Percentiles rank a stretch among this genome's conserved stretches.
These are phyloP conservation scores for Prunus yedoensis DNA, from an alignment of 331 rosid species.

Conservation along the genomic window DNA sequence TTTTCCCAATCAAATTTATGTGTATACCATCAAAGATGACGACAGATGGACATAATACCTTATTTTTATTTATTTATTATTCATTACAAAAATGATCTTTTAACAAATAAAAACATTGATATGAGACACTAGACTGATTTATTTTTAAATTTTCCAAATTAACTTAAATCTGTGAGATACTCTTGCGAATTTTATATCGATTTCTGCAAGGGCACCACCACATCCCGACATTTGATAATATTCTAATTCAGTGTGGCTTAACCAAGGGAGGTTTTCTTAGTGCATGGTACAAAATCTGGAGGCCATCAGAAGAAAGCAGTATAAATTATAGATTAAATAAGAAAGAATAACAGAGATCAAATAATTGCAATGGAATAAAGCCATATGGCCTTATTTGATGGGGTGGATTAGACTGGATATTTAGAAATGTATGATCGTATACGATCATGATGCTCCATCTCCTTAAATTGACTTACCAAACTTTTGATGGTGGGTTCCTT, in stretches of 20 bases:
- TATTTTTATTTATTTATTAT: too few relatives aligned
- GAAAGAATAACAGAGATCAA: too few relatives aligned
- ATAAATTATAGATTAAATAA: too few relatives aligned
- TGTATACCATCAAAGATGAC: background rate
- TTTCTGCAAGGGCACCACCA: background rate
- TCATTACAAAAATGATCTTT: too few relatives aligned
- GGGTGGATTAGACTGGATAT: too few relatives aligned
- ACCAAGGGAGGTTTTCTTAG: background rate
- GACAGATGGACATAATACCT: background rate
- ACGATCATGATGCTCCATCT: slow-evolving; percentile 1
- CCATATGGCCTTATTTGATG: too few relatives aligned
- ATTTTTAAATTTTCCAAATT: background rate
- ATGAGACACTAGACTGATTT: background rate
- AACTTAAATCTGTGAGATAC: background rate
- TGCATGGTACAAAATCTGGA: too few relatives aligned
- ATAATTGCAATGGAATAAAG: too few relatives aligned
- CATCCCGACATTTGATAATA: slow-evolving; percentile 7
- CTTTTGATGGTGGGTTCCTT: slow-evolving; percentile 1
- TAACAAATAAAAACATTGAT: background rate
- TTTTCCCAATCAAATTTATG: background rate
- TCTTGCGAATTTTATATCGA: background rate
- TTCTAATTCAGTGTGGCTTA: background rate
- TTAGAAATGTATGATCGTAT: background rate
- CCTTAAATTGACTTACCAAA: background rate
- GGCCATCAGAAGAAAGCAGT: too few relatives aligned